These are phyloP conservation scores for Paecilomyces dactylethromorphus DNA, from an alignment of 2,329 filamentous ascomycete genomes.

Conservation along the genomic window DNA sequence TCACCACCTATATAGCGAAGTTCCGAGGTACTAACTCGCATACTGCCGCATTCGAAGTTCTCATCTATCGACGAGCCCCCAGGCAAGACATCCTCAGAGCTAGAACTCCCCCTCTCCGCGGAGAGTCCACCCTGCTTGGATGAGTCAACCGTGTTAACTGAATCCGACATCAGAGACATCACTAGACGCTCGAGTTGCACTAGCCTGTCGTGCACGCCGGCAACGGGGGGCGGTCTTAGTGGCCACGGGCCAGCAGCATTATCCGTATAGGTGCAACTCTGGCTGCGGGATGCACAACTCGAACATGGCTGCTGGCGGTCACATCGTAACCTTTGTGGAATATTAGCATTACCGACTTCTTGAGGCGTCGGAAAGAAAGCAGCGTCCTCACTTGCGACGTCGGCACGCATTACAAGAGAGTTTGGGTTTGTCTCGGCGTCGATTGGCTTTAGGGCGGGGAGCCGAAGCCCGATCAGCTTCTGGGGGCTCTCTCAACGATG, in stretches of 20 bases:
- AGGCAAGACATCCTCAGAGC: too few relatives aligned
- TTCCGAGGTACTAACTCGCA: too few relatives aligned
- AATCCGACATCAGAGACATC: slow-evolving; percentile 46
- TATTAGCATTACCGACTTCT: slow-evolving; percentile 10
- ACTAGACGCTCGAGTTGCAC: slow-evolving; percentile 52
- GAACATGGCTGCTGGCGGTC: slow-evolving; percentile 22
- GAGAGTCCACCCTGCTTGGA: too few relatives aligned
- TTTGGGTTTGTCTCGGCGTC: slow-evolving; percentile 23
- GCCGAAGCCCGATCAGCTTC: neutral
- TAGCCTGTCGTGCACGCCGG: slow-evolving; percentile 53
- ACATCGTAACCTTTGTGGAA: slow-evolving; percentile 14
- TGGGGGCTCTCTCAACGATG: too few relatives aligned
- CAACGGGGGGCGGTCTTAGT: slow-evolving; percentile 18
- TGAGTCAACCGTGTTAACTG: neutral
- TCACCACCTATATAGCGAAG: slow-evolving; percentile 15
- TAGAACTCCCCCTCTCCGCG: too few relatives aligned
- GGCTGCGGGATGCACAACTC: slow-evolving; percentile 17
- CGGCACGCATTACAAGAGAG: slow-evolving; percentile 21
- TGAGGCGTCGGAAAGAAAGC: slow-evolving; percentile 9
- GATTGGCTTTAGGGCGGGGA: neutral
- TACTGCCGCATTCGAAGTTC: too few relatives aligned
- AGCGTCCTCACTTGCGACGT: slow-evolving; percentile 20
- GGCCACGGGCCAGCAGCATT: slow-evolving; percentile 15
- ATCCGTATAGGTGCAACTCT: slow-evolving; percentile 23
- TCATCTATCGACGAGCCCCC: too few relatives aligned